Conservation (phyloP, 177 flowering plant genomes). For the Vitis hybrid region DNA sequence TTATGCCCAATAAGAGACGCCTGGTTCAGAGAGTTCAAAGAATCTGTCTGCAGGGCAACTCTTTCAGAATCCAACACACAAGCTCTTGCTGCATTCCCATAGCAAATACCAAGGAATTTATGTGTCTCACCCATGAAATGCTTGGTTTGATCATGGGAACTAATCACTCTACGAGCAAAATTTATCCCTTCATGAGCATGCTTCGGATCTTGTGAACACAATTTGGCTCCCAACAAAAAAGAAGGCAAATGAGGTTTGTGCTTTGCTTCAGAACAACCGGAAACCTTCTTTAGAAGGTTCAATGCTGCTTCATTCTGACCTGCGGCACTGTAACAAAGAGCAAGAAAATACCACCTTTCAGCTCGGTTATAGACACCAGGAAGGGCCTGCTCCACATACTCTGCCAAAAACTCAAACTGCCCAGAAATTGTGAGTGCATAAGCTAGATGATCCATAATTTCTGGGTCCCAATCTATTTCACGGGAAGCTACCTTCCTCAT, state of each 20-base stretch:
- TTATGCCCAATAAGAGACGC: conserved; percentile 43
- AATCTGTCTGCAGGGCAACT: conserved; percentile 43
- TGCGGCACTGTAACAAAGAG: conserved; percentile 84
- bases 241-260: conserved; percentile 57
- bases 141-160: conserved; percentile 20
- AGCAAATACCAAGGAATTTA: conserved; percentile 74
- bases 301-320: conserved; percentile 76
- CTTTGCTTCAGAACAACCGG: conserved; percentile 52
- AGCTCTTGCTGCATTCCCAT: conserved; percentile 70
- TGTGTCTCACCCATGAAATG: conserved; percentile 60
- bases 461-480: conserved; percentile 82
- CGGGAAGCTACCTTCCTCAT: conserved; percentile 53
- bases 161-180: conserved; percentile 59
- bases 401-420: conserved; percentile 60
- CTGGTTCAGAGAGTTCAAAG: conserved; percentile 46
- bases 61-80: conserved; percentile 64
- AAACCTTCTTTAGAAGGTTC: conserved; percentile 62
- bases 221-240: conserved; percentile 75
- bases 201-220: conserved; percentile 54
- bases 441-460: conserved; percentile 74
- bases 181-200: conserved; percentile 63
- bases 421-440: conserved; percentile 72
- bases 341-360: conserved; percentile 90
- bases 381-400: conserved; percentile 73
- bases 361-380: conserved; percentile 71